These are phyloP conservation scores for Linanthus parryae DNA, from an alignment of 148 eudicot genomes.

Conservation along the genomic window DNA sequence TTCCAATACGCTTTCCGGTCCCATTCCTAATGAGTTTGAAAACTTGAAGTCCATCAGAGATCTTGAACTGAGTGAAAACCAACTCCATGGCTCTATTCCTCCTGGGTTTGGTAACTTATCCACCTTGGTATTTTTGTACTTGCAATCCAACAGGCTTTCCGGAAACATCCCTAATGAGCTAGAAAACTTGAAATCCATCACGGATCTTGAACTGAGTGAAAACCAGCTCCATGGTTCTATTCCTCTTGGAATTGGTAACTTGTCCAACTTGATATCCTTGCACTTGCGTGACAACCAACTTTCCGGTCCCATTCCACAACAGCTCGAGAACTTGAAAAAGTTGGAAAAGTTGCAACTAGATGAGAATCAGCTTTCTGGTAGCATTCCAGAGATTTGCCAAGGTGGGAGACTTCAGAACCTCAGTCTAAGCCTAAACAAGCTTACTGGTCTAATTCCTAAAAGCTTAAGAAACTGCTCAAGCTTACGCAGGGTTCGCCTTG, in stretches of 20 bases:
- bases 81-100: constrained; percentile 8
- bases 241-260: constrained; percentile 1
- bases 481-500: constrained; percentile 20
- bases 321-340: constrained; percentile 25
- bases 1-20: no score
- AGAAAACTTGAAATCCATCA: not conserved
- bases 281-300: constrained; percentile 17
- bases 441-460: constrained; percentile 21
- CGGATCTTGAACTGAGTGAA: not conserved
- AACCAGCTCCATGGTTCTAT: constrained; percentile 4
- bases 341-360: constrained; percentile 1
- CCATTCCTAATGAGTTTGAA: constrained; percentile 9
- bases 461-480: constrained; percentile 21
- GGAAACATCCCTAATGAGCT: constrained; percentile 11
- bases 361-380: constrained; percentile 1
- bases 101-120: constrained; percentile 2
- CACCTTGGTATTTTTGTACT: not conserved
- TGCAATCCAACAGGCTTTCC: not conserved
- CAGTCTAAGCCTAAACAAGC: constrained; percentile 12
- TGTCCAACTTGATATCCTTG: not conserved
- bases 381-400: constrained; percentile 10
- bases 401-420: constrained; percentile 17
- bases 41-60: not conserved
- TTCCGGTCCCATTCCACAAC: constrained; percentile 29
- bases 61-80: not conserved